Evolutionary conservation across 257 asterid genomes (phyloP).

Genomic region (Coffea canephora): DNA sequence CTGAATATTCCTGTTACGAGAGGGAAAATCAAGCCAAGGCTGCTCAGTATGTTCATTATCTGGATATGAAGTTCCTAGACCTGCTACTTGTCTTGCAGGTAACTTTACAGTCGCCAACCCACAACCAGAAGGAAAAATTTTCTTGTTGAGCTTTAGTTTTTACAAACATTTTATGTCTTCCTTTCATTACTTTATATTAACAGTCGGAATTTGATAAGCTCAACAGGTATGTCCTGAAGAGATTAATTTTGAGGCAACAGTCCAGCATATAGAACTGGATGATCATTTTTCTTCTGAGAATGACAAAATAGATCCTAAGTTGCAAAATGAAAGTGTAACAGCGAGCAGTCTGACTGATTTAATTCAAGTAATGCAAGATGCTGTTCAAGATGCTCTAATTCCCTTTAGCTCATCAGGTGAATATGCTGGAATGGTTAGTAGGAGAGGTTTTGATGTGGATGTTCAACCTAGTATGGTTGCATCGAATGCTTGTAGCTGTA

Average conservation of each 20-base stretch:
- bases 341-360: constrained; percentile 33
- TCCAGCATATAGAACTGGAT: constrained; percentile 64
- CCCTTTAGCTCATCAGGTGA: constrained; percentile 38
- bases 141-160: not conserved
- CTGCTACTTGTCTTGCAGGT: constrained; percentile 61
- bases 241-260: constrained; percentile 60
- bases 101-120: constrained; percentile 3
- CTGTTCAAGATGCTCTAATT: constrained; percentile 63
- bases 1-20: constrained; percentile 33
- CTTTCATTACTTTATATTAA: constrained; percentile 22
- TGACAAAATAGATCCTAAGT: constrained; percentile 30
- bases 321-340: constrained; percentile 24
- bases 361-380: constrained; percentile 61
- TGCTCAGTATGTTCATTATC: constrained; percentile 39
- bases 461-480: constrained; percentile 34
- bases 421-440: constrained; percentile 29
- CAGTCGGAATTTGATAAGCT: constrained; percentile 34
- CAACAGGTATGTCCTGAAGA: constrained; percentile 68
- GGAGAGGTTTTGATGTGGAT: constrained; percentile 28
- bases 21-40: constrained; percentile 36
- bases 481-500: constrained; percentile 28
- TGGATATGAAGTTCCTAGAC: constrained; percentile 58
- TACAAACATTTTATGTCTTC: not conserved
- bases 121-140: not conserved
- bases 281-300: constrained; percentile 54